Evolutionary conservation across 2,329 filamentous ascomycete genomes (phyloP).

Genomic region (Tolypocladium tundrense): DNA sequence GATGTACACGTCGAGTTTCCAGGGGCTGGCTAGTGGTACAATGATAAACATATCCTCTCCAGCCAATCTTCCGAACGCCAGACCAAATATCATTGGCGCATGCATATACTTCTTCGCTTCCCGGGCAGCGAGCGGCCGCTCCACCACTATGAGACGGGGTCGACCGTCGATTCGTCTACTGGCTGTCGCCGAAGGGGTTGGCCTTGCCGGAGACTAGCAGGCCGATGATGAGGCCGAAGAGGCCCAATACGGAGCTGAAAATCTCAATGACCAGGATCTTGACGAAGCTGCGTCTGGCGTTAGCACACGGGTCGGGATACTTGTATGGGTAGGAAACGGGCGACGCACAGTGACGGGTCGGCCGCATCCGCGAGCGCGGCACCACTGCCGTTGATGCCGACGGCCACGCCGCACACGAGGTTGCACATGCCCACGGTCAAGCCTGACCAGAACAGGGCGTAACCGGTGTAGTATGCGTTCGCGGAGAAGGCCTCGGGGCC

Average conservation of each 20-base stretch:
- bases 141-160: background rate
- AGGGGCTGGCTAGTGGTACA: conserved; percentile 23
- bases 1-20: conserved; percentile 22
- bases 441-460: conserved; percentile 90
- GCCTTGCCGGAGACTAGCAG: conserved; percentile 82
- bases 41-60: conserved; percentile 19
- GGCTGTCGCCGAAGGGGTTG: conserved; percentile 15
- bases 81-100: conserved; percentile 26
- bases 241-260: conserved; percentile 92
- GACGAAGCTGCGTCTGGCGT: conserved; percentile 60
- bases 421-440: conserved; percentile 94
- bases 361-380: conserved; percentile 93
- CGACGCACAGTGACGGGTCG: conserved; percentile 71
- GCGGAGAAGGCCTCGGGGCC: conserved; percentile 59
- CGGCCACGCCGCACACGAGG: conserved; percentile 87
- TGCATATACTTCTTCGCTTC: conserved; percentile 13
- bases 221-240: conserved; percentile 94
- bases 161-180: background rate
- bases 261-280: conserved; percentile 99
- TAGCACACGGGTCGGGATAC: conserved; percentile 6
- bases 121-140: background rate
- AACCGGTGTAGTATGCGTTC: conserved; percentile 87
- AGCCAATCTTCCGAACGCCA: conserved; percentile 30
- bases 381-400: conserved; percentile 96
- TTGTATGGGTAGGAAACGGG: background rate